These are phyloP conservation scores for Gossypium herbaceum DNA, from an alignment of 345 rosid species.

Conservation along the genomic window DNA sequence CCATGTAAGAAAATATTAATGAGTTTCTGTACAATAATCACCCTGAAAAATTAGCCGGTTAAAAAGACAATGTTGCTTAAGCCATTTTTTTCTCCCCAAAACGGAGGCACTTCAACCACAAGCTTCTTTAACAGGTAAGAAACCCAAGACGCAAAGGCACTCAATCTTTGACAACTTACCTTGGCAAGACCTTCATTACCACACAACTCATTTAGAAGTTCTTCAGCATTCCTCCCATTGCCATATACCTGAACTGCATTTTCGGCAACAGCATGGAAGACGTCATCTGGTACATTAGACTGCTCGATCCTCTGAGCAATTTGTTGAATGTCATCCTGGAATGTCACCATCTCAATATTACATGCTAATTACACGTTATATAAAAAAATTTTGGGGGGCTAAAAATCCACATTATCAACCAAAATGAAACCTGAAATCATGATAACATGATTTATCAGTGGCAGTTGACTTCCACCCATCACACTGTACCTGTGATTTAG, in stretches of 20 bases:
- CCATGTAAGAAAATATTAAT: not conserved
- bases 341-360: not conserved
- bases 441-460: conserved; percentile 28
- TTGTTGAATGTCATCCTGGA: conserved; percentile 45
- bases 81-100: not conserved
- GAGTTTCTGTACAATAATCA: not conserved
- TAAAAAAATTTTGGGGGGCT: not conserved
- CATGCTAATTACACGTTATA: not conserved
- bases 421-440: conserved; percentile 41
- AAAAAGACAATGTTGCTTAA: not conserved
- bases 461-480: conserved; percentile 22
- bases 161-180: conserved; percentile 35
- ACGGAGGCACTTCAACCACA: not conserved
- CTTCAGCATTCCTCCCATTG: conserved; percentile 30
- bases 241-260: conserved; percentile 42
- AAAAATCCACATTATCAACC: not conserved
- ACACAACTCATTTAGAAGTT: conserved; percentile 49
- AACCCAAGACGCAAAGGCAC: not conserved
- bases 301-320: conserved; percentile 55
- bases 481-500: conserved; percentile 29
- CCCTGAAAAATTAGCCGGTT: not conserved
- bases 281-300: conserved; percentile 43
- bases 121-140: not conserved
- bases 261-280: conserved; percentile 56
- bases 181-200: conserved; percentile 49